Conservation (phyloP, 306 rosid species). For the Acacia melanoxylon region DNA sequence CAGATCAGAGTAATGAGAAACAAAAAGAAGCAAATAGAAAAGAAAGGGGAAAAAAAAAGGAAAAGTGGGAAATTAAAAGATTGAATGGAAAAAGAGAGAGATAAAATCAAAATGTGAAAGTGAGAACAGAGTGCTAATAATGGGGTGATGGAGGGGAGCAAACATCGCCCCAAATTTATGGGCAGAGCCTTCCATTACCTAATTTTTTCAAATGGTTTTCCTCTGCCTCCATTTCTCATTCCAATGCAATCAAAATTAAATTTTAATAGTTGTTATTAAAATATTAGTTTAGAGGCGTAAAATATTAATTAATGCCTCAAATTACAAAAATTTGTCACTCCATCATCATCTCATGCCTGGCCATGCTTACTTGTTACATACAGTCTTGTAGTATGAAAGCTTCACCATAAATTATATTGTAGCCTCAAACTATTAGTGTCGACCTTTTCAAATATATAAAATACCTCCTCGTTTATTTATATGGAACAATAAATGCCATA, state of each 20-base stretch:
- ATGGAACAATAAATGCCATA: too few relatives aligned
- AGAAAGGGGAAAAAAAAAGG: background rate
- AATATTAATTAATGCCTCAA: background rate
- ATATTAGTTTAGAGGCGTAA: background rate
- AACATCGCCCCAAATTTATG: constrained; percentile 56
- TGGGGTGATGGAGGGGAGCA: constrained; percentile 89
- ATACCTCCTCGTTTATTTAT: too few relatives aligned
- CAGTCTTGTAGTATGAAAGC: too few relatives aligned
- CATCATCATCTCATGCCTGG: too few relatives aligned
- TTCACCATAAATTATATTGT: too few relatives aligned
- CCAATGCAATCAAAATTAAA: background rate
- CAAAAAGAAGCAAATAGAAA: background rate
- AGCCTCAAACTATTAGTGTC: too few relatives aligned
- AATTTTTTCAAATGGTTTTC: background rate
- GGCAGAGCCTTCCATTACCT: constrained; percentile 35
- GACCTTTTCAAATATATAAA: too few relatives aligned
- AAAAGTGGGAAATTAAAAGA: constrained; percentile 11
- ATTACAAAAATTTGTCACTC: too few relatives aligned
- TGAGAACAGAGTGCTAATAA: constrained; percentile 45
- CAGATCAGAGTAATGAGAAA: background rate
- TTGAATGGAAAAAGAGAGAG: constrained; percentile 36
- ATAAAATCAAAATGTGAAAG: constrained; percentile 29
- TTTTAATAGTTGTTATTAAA: background rate
- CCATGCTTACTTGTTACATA: too few relatives aligned
- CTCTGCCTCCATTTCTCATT: background rate